phyloP scores from a whole-genome alignment of 352 stramenopile genomes.

The Globisporangium solare region DNA sequence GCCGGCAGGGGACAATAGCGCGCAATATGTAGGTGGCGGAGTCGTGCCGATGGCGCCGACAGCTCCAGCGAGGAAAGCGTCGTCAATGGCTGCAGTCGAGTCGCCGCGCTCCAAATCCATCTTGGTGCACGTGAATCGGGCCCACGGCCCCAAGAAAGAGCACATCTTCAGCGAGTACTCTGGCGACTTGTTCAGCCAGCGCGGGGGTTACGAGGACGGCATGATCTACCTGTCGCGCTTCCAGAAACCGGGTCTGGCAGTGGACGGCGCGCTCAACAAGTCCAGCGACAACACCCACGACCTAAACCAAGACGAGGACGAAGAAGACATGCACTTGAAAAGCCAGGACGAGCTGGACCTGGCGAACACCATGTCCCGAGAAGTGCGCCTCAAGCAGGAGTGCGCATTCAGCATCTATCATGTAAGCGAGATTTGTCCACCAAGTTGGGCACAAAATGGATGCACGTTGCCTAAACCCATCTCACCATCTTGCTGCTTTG shows the following conservation, averaged over 20 bases:
- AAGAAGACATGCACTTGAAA: conserved; percentile 48
- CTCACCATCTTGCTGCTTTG: not conserved
- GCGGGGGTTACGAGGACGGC: conserved; percentile 77
- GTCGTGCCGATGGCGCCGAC: conserved; percentile 20
- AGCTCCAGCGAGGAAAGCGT: conserved; percentile 31
- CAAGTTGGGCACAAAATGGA: no score
- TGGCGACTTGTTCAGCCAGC: conserved; percentile 81
- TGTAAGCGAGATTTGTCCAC: conserved; percentile 19
- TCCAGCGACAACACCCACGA: conserved; percentile 28
- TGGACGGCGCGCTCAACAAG: conserved; percentile 6
- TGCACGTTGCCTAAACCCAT: no score
- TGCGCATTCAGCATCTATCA: conserved; percentile 82
- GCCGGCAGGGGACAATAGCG: conserved; percentile 3
- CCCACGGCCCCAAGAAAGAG: conserved; percentile 29
- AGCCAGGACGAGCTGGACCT: conserved; percentile 43
- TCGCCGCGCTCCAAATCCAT: conserved; percentile 58
- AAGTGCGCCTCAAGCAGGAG: conserved; percentile 75
- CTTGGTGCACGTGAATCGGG: conserved; percentile 20
- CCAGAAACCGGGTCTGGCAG: conserved; percentile 33
- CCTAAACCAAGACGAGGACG: conserved; percentile 38
- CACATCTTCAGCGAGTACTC: conserved; percentile 60
- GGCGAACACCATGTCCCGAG: conserved; percentile 31
- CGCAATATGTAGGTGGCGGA: conserved; percentile 3
- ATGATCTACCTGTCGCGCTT: conserved; percentile 88
- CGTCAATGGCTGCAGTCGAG: conserved; percentile 32